Conservation (phyloP, 352 stramenopile species). For the Pythium oligandrum region DNA sequence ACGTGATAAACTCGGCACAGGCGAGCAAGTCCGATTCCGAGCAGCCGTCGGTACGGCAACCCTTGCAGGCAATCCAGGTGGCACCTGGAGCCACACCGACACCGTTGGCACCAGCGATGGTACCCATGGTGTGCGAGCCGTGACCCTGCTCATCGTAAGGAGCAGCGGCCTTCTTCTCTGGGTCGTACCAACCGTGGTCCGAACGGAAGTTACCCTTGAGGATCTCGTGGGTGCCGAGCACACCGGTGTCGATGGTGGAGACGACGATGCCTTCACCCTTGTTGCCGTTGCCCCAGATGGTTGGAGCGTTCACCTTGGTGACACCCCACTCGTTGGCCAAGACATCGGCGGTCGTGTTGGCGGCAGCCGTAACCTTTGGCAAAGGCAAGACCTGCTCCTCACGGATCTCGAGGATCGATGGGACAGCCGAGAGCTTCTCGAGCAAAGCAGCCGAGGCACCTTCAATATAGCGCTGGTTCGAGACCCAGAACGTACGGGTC, state of each 20-base stretch:
- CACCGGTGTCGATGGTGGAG: slow-evolving; percentile 18
- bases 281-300: slow-evolving; percentile 13
- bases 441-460: slow-evolving; percentile 14
- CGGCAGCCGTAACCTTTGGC: slow-evolving; percentile 1
- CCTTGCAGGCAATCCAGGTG: slow-evolving; percentile 8
- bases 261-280: slow-evolving; percentile 15
- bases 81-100: slow-evolving; percentile 9
- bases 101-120: slow-evolving; percentile 8
- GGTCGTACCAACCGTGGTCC: slow-evolving; percentile 21
- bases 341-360: slow-evolving; percentile 3
- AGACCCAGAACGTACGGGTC: slow-evolving; percentile 27
- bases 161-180: slow-evolving; percentile 6
- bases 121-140: slow-evolving; percentile 10
- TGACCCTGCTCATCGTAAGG: slow-evolving; percentile 9
- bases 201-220: slow-evolving; percentile 16
- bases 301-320: slow-evolving; percentile 11
- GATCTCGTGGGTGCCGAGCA: slow-evolving; percentile 12
- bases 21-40: slow-evolving; percentile 2
- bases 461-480: slow-evolving; percentile 29
- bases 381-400: slow-evolving; percentile 7
- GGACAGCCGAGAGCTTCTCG: slow-evolving; percentile 7
- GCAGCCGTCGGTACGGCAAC: slow-evolving; percentile 1
- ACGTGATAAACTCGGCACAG: slow-evolving; percentile 8
- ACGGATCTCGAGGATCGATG: slow-evolving; percentile 7
- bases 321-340: slow-evolving; percentile 13